Conservation (phyloP, 1,284 basidiomycete genomes). For the Puccinia horiana region DNA sequence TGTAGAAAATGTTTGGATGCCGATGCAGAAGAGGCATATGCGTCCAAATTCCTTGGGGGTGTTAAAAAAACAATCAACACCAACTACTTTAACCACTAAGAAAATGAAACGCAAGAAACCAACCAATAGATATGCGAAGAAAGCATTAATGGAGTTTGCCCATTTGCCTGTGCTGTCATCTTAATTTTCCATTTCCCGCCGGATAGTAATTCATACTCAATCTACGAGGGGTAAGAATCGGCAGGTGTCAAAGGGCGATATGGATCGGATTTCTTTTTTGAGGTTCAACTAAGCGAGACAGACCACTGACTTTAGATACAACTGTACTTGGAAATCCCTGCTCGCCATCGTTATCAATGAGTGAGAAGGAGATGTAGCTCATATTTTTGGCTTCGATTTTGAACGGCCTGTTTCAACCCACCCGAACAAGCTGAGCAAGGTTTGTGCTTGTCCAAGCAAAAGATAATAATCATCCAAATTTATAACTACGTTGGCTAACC, state of each 20-base stretch:
- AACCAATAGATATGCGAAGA: conserved; percentile 61
- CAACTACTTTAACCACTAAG: not conserved
- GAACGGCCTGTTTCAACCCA: conserved; percentile 23
- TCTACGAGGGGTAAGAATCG: conserved; percentile 57
- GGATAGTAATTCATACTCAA: conserved; percentile 64
- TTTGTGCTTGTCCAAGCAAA: not conserved
- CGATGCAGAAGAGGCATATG: conserved; percentile 63
- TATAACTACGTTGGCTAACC: conserved; percentile 12
- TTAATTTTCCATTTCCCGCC: conserved; percentile 62
- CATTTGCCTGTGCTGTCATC: conserved; percentile 63
- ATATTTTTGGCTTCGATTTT: conserved; percentile 40
- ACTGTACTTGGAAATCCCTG: conserved; percentile 47
- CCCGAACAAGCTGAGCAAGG: not conserved
- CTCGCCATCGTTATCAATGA: conserved; percentile 36
- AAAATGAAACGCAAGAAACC: conserved; percentile 50
- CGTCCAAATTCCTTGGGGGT: conserved; percentile 62
- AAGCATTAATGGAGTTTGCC: conserved; percentile 67
- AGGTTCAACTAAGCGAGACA: not conserved
- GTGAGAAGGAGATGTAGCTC: conserved; percentile 33
- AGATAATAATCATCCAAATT: not conserved
- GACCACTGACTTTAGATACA: conserved; percentile 13
- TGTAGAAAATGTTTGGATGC: conserved; percentile 60
- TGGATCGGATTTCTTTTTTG: not conserved
- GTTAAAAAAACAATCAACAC: not conserved
- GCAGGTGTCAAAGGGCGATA: too few species aligned